phyloP scores from a whole-genome alignment of 1,284 basidiomycete species.

The Ceratobasidium sp. region DNA sequence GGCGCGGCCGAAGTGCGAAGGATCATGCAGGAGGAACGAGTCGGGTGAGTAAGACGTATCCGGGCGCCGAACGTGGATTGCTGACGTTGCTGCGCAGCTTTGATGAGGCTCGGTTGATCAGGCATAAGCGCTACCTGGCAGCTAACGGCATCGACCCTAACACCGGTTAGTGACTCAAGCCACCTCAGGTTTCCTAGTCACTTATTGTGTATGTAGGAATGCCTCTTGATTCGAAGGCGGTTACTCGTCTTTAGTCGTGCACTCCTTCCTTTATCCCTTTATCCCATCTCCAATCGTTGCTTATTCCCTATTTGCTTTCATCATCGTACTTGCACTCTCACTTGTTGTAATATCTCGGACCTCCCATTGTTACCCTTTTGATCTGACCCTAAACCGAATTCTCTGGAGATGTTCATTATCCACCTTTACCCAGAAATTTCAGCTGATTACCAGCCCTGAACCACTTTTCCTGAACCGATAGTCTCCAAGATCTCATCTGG shows the following conservation, averaged over 20 bases:
- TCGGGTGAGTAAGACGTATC: constrained; percentile 63
- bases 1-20: constrained; percentile 85
- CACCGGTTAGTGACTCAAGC: constrained; percentile 59
- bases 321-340: constrained; percentile 1
- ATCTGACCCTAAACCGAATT: no score
- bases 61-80: constrained; percentile 16
- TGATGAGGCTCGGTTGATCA: constrained; percentile 86
- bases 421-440: no score
- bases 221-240: constrained; percentile 76
- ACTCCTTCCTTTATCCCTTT: constrained; percentile 1
- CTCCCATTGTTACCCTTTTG: background rate
- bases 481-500: no score
- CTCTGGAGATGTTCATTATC: no score
- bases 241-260: constrained; percentile 63
- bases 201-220: constrained; percentile 52
- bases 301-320: background rate
- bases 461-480: no score
- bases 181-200: background rate
- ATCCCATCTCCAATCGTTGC: background rate
- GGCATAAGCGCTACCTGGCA: constrained; percentile 83
- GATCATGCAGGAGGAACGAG: constrained; percentile 82
- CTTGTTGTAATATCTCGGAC: background rate
- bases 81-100: constrained; percentile 60
- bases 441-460: no score
- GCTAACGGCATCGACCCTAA: constrained; percentile 86